Evolutionary conservation across 1,284 basidiomycete genomes (phyloP).

Genomic region (Ganoderma sinense): DNA sequence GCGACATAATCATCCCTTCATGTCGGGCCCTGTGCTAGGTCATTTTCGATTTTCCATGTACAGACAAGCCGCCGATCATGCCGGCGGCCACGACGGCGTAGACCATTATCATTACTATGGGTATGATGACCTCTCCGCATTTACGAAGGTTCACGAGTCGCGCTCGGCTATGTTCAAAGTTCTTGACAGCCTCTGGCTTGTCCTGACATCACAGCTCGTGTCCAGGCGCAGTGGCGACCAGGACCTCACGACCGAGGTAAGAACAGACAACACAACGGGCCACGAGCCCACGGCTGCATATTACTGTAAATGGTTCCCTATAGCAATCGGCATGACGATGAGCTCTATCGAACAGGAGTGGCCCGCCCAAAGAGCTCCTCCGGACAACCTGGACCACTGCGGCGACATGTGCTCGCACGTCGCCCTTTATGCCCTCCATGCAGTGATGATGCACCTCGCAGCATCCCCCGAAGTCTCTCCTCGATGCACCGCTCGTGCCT

Average conservation of each 20-base stretch:
- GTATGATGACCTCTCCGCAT: not conserved
- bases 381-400: not conserved
- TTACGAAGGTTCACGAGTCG: not conserved
- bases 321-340: constrained; percentile 2
- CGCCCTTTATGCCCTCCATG: not conserved
- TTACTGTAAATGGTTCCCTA: not conserved
- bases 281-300: not conserved
- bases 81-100: not conserved
- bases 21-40: not conserved
- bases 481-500: not conserved
- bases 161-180: not conserved
- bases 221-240: not conserved
- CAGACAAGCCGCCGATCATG: not conserved
- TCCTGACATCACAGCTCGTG: not conserved
- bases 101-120: too few species aligned
- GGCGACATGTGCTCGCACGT: not conserved
- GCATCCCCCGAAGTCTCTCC: not conserved
- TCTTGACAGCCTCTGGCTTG: not conserved
- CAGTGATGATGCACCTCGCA: not conserved
- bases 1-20: not conserved
- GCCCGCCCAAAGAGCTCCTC: not conserved
- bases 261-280: not conserved
- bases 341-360: not conserved
- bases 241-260: not conserved
- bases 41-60: not conserved